Percentiles rank a stretch among this genome's conserved stretches.
phyloP scores from a whole-genome alignment of 352 stramenopile genomes.

The Phytophthora rubi region DNA sequence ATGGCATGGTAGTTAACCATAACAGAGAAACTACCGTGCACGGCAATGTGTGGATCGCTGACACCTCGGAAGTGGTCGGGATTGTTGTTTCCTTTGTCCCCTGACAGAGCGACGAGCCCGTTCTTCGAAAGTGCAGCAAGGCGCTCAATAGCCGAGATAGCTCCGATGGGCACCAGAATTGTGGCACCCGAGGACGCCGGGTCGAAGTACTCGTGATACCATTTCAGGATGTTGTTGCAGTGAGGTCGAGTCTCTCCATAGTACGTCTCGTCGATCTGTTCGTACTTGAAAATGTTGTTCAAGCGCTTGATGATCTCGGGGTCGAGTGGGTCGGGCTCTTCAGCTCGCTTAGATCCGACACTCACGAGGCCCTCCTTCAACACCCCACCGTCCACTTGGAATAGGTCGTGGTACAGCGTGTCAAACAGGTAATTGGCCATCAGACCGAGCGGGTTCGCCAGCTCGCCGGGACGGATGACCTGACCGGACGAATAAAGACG shows the following conservation, averaged over 20 bases:
- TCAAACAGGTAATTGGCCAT: slow-evolving; percentile 96
- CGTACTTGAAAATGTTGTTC: slow-evolving; percentile 91
- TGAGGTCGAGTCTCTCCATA: slow-evolving; percentile 79
- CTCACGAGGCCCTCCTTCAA: slow-evolving; percentile 93
- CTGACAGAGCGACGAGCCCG: slow-evolving; percentile 87
- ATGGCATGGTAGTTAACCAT: slow-evolving; percentile 97
- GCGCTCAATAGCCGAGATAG: slow-evolving; percentile 78
- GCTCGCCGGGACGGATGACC: slow-evolving; percentile 53
- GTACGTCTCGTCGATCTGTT: slow-evolving; percentile 80
- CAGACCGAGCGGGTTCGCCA: slow-evolving; percentile 90
- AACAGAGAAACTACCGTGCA: slow-evolving; percentile 95
- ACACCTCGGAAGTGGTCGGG: slow-evolving; percentile 92
- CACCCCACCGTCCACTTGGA: slow-evolving; percentile 85
- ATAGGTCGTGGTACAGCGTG: slow-evolving; percentile 92
- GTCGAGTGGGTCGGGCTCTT: slow-evolving; percentile 87
- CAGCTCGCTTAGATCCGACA: slow-evolving; percentile 73
- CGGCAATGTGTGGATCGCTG: slow-evolving; percentile 94
- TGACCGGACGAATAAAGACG: slow-evolving; percentile 64
- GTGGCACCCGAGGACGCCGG: slow-evolving; percentile 68
- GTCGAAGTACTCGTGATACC: slow-evolving; percentile 88
- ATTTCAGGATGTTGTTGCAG: slow-evolving; percentile 92
- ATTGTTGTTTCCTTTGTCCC: slow-evolving; percentile 95
- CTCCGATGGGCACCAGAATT: slow-evolving; percentile 92
- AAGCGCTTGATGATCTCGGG: slow-evolving; percentile 94
- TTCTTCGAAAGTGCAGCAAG: slow-evolving; percentile 63